Evolutionary conservation across 306 rosid genomes (phyloP), one percentile per base, ranked within the genome.

Genomic region (Astragalus membranaceus): DNA sequence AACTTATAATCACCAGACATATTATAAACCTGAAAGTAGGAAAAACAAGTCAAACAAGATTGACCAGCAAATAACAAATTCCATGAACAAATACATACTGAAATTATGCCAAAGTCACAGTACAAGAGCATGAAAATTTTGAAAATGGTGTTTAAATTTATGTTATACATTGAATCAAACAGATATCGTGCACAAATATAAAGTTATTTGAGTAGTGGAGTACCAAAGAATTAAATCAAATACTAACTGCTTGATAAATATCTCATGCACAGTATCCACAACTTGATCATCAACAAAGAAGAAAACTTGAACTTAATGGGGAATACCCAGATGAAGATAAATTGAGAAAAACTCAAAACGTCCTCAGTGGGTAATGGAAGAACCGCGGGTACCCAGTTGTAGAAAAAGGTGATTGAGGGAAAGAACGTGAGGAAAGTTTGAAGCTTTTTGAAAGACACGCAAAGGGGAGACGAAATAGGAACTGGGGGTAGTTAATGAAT

Each of bases 1-100:
- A 77, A 60, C 82, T 81, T 82, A 79, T 70, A 81, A 52, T 84
- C 95, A 15, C 83, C 70, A 14, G 89, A 74, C 98, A 92, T 86
- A 32, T 84, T 76, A 44, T 68, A 43, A 54, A 77, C 72, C 88
- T 84, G 79, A 6, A 71, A 66, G 4, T 20, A 51, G 39, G 54
- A 41, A 76, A 80, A 26, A 33, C 4, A 33, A 53, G 7, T 32
- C 5, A 26, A 51, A 42, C 52, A 26, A 5, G 20, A 58, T 65
- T 70, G 55, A 75, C 1, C 30, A 26, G 2, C 46, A 72, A 74
- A 44, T 16, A 20, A 41, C 50, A 69, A 60, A 51, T 42, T 42
- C 60, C 58, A 63, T 9, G 12, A 36, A 61, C 52, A 33, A 8
- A 30, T 15, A 58, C 12, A 42, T 2, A 60, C 15, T 26, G 36